phyloP scores from a whole-genome alignment of 2,329 filamentous ascomycete species.

The Tolypocladium nubicola region DNA sequence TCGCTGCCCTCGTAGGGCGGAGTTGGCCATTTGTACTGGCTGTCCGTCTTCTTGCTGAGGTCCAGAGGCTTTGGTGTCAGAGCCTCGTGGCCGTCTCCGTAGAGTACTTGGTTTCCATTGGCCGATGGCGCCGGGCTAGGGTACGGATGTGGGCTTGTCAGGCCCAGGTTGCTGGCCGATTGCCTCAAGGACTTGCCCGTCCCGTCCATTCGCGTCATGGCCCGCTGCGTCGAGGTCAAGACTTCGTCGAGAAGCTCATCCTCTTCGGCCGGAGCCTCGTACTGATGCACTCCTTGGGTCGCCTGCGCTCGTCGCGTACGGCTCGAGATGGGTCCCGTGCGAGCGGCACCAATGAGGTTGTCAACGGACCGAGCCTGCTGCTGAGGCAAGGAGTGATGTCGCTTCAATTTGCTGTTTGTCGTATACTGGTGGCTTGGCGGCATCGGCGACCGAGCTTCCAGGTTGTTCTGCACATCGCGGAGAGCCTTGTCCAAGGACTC shows the following conservation, averaged over 20 bases:
- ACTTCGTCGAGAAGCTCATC: constrained; percentile 92
- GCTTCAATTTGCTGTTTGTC: constrained; percentile 43
- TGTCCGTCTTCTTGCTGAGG: constrained; percentile 46
- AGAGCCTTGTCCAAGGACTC: constrained; percentile 51
- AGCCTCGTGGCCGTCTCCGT: constrained; percentile 53
- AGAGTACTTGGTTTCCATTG: constrained; percentile 66
- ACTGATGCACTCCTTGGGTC: constrained; percentile 63
- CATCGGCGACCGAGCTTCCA: constrained; percentile 35
- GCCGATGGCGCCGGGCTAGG: constrained; percentile 67
- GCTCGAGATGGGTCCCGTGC: constrained; percentile 58
- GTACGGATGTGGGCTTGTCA: constrained; percentile 42
- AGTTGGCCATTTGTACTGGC: constrained; percentile 74
- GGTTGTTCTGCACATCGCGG: constrained; percentile 40
- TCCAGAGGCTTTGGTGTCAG: constrained; percentile 62
- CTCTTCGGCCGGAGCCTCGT: constrained; percentile 92
- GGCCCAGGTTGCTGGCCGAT: constrained; percentile 51
- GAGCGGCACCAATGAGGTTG: constrained; percentile 46
- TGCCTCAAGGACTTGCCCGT: constrained; percentile 40
- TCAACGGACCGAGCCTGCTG: constrained; percentile 55
- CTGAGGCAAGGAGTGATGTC: constrained; percentile 54
- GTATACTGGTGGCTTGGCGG: constrained; percentile 42
- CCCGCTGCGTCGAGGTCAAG: constrained; percentile 64
- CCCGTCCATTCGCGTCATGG: constrained; percentile 59
- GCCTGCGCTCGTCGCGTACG: constrained; percentile 72
- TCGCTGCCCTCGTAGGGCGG: constrained; percentile 91